A percentile compares a stretch with the other conserved stretches of the same genome.
Evolutionary conservation across 176 grass and related monocot genomes (phyloP).

Genomic region (Typha latifolia): DNA sequence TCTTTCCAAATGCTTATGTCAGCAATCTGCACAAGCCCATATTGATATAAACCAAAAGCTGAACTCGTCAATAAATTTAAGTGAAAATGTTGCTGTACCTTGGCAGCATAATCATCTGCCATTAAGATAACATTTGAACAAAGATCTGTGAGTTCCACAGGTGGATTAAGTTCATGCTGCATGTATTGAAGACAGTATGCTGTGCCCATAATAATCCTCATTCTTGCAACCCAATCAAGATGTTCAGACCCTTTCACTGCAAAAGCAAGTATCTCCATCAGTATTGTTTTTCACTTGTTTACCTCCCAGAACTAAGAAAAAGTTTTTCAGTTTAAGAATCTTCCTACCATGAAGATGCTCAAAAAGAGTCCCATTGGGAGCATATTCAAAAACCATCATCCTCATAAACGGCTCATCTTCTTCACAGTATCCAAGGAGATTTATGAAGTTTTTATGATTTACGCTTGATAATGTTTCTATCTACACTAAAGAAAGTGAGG

Average conservation of each 20-base stretch:
- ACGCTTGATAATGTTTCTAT: constrained; percentile 71
- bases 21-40: constrained; percentile 38
- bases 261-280: constrained; percentile 18
- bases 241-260: constrained; percentile 81
- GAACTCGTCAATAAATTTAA: not conserved
- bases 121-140: constrained; percentile 47
- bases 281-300: not conserved
- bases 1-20: constrained; percentile 75
- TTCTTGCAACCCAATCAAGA: constrained; percentile 76
- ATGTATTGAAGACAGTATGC: constrained; percentile 84
- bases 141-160: constrained; percentile 41
- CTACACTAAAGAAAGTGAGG: constrained; percentile 39
- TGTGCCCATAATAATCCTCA: constrained; percentile 90
- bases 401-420: constrained; percentile 88
- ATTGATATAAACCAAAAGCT: constrained; percentile 4
- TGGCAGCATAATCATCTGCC: constrained; percentile 81
- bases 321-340: not conserved
- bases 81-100: constrained; percentile 40
- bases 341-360: constrained; percentile 82
- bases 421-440: constrained; percentile 72
- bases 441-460: constrained; percentile 93
- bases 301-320: constrained; percentile 6
- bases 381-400: constrained; percentile 94
- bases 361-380: constrained; percentile 69
- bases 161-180: constrained; percentile 71